Base-by-base conservation (phyloP, 2,329 filamentous ascomycete genomes). In the Neopestalotiopsis sp. region DNA sequence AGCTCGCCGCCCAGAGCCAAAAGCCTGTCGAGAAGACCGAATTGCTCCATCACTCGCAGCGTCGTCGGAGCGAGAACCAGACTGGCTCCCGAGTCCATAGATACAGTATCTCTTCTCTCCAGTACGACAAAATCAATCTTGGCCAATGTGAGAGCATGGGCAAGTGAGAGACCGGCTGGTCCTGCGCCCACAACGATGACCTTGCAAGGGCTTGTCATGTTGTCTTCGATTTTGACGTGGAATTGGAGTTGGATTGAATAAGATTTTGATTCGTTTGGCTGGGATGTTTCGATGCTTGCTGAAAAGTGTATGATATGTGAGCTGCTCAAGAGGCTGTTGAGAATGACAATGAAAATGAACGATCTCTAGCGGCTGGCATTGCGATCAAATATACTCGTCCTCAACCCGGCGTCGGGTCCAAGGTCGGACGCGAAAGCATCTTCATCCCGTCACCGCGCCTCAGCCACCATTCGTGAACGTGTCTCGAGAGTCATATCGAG, bases 171-270 rank as follows among this genome's bases (percentile, higher is more conserved):
- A 4, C 65, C 68, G 12, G 61, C 60, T 3, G 68, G 68, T 7
- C 68, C 68, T 24, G 58, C 68, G 13, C 68, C 68, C n/a, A 69
- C 60, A 13, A 69, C 60, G 28, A 69, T 60, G 32, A 69, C 65
- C 13, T 58, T 59, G 58, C 67, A 69, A 4, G n/a, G 4, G 20
- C 6, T 63, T 7, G 45, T 20, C 45, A 52, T 52, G 45, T 52
- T 52, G 13, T 10, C 6, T 52, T 17, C n/a, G n/a, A 1, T 2
- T 1, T 45, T 17, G 14, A n/a, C 13, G 7, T 13, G n/a, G n/a
- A n/a, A n/a, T n/a, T n/a, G 45, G n/a, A n/a, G 17, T 9, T n/a
- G n/a, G 17, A 17, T 4, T n/a, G 45, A 24, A 24, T n/a, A 24
- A 7, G 24, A n/a, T 20, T 24, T 9, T 2, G n/a, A 52, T n/a